phyloP scores from a whole-genome alignment of 2,329 filamentous ascomycete species.

The Exophiala bonariae region DNA sequence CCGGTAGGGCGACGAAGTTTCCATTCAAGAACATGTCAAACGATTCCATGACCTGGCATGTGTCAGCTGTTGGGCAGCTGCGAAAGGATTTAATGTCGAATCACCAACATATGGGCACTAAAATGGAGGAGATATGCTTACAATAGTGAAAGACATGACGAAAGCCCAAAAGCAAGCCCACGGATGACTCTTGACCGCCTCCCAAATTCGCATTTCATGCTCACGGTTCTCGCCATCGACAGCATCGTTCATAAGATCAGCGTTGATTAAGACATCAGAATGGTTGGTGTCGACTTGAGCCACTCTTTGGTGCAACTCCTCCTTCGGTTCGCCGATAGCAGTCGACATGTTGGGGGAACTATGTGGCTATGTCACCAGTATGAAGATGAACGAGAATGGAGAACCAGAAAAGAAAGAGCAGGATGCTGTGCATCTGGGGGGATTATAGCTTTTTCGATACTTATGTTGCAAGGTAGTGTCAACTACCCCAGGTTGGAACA shows the following conservation, averaged over 20 bases:
- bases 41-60: conserved; percentile 49
- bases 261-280: conserved; percentile 37
- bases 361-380: background rate
- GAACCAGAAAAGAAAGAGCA: background rate
- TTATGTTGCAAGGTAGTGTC: too few species aligned
- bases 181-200: conserved; percentile 42
- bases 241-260: conserved; percentile 42
- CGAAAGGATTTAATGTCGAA: too few species aligned
- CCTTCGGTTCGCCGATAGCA: conserved; percentile 4
- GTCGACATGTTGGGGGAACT: conserved; percentile 10
- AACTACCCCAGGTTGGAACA: too few species aligned
- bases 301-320: conserved; percentile 1
- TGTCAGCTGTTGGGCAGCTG: conserved; percentile 5
- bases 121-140: conserved; percentile 31
- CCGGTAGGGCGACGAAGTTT: conserved; percentile 46
- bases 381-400: conserved; percentile 1
- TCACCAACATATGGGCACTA: too few species aligned
- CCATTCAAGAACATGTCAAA: conserved; percentile 52
- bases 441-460: too few species aligned
- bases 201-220: conserved; percentile 42
- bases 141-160: conserved; percentile 53
- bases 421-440: too few species aligned
- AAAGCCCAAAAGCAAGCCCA: conserved; percentile 51
- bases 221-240: conserved; percentile 47
- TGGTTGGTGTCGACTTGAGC: conserved; percentile 32